Evolutionary conservation across 192 early-diverging fungal species (phyloP).

Genomic region (Podila clonocystis): DNA sequence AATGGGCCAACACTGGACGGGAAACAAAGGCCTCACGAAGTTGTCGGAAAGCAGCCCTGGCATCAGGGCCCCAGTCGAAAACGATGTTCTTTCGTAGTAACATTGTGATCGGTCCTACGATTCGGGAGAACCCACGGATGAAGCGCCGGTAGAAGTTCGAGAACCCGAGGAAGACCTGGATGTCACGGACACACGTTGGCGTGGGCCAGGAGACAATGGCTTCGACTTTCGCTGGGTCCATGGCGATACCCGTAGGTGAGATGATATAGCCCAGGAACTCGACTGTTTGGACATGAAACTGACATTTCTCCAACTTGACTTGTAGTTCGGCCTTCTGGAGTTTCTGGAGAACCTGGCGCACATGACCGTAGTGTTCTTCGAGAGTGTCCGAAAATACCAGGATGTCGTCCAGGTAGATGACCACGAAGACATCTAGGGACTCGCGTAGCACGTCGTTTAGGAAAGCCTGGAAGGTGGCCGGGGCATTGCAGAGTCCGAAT

Average conservation of each 20-base stretch:
- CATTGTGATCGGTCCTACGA: conserved; percentile 18
- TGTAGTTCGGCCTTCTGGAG: conserved; percentile 14
- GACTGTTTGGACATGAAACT: conserved; percentile 18
- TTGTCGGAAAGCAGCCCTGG: neutral
- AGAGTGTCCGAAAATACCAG: conserved; percentile 54
- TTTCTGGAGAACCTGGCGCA: conserved; percentile 17
- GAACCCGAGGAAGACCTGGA: conserved; percentile 26
- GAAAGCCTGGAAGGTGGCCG: conserved; percentile 50
- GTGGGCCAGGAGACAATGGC: conserved; percentile 16
- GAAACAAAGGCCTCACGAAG: neutral
- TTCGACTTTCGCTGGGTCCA: conserved; percentile 19
- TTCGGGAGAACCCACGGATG: conserved; percentile 16
- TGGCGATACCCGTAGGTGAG: conserved; percentile 5
- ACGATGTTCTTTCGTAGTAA: neutral
- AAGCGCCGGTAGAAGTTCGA: conserved; percentile 34
- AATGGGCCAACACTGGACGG: neutral
- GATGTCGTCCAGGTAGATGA: conserved; percentile 28
- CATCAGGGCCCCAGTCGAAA: neutral
- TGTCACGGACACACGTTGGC: conserved; percentile 18
- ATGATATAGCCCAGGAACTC: conserved; percentile 45
- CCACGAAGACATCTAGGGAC: conserved; percentile 11
- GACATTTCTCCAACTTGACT: conserved; percentile 28
- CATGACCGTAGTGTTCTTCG: conserved; percentile 44
- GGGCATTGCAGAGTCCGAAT: conserved; percentile 51
- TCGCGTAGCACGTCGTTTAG: conserved; percentile 51